Conservation (phyloP, 768 basidiomycete genomes). For the Infundibulicybe gibba region DNA sequence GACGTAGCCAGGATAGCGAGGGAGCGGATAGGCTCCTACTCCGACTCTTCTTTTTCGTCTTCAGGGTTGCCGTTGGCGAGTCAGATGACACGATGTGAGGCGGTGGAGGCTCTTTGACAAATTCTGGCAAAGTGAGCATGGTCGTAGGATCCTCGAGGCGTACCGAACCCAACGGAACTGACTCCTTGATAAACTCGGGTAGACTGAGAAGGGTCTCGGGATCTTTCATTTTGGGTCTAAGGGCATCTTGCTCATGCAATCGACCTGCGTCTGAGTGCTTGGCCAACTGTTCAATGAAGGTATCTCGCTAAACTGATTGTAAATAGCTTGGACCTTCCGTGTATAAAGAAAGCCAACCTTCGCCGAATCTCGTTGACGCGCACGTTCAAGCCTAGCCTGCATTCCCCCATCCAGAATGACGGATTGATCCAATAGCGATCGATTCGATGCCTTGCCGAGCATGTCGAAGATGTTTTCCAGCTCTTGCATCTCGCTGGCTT, state of each 20-base stretch:
- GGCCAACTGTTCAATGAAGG: conserved; percentile 72
- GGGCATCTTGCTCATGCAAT: conserved; percentile 77
- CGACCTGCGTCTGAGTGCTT: conserved; percentile 72
- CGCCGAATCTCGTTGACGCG: conserved; percentile 52
- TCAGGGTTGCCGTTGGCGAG: conserved; percentile 10
- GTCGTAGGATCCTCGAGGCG: conserved; percentile 37
- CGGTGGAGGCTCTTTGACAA: conserved; percentile 48
- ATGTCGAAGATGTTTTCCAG: conserved; percentile 71
- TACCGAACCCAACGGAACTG: conserved; percentile 30
- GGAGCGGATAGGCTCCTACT: conserved; percentile 59
- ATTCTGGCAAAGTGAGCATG: conserved; percentile 55
- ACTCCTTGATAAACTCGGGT: conserved; percentile 62
- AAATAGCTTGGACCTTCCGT: conserved; percentile 1
- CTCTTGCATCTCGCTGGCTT: conserved; percentile 49
- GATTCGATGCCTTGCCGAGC: conserved; percentile 65
- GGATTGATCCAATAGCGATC: conserved; percentile 67
- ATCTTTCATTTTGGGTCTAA: conserved; percentile 35
- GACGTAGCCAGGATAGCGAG: conserved; percentile 53
- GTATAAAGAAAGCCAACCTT: conserved; percentile 42
- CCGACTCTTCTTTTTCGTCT: conserved; percentile 29
- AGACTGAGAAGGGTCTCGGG: conserved; percentile 52
- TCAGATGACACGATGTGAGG: conserved; percentile 14
- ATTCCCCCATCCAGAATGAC: conserved; percentile 63
- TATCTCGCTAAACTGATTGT: conserved; percentile 48
- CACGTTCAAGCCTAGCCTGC: conserved; percentile 50